Evolutionary conservation across 192 early-diverging fungal species (phyloP).

Genomic region (Coemansia sp.): DNA sequence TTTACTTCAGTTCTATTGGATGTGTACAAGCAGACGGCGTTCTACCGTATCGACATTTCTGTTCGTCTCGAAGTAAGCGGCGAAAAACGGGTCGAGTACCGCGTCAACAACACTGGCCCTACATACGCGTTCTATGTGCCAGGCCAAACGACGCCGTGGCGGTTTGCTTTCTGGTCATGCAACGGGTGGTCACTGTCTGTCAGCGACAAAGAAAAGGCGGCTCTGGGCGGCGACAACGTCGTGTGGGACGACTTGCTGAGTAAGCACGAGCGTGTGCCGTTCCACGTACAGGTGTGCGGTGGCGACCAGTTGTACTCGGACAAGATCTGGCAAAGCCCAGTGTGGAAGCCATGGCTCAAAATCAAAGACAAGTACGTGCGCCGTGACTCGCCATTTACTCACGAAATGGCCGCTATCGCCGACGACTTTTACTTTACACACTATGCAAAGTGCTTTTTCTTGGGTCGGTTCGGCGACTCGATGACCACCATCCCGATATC

Average conservation of each 20-base stretch:
- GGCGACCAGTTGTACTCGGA: constrained; percentile 75
- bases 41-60: constrained; percentile 61
- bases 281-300: constrained; percentile 71
- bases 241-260: constrained; percentile 68
- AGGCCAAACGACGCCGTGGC: constrained; percentile 55
- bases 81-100: constrained; percentile 46
- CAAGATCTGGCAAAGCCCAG: constrained; percentile 53
- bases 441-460: constrained; percentile 63
- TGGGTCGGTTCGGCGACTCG: constrained; percentile 60
- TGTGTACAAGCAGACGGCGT: constrained; percentile 58
- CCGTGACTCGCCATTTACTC: constrained; percentile 53
- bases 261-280: constrained; percentile 58
- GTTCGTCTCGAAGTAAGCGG: constrained; percentile 48
- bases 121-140: constrained; percentile 55
- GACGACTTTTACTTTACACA: constrained; percentile 69
- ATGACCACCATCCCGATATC: constrained; percentile 73
- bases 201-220: constrained; percentile 33
- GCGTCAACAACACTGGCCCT: constrained; percentile 48
- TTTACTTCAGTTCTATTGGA: constrained; percentile 49
- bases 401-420: constrained; percentile 55
- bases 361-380: constrained; percentile 55
- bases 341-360: constrained; percentile 61
- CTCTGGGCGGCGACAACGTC: constrained; percentile 52
- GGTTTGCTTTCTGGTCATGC: constrained; percentile 69
- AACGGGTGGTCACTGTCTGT: constrained; percentile 67